Evolutionary conservation across 805 yeast genomes (phyloP).

Genomic region (Nakazawaea siamensis): DNA sequence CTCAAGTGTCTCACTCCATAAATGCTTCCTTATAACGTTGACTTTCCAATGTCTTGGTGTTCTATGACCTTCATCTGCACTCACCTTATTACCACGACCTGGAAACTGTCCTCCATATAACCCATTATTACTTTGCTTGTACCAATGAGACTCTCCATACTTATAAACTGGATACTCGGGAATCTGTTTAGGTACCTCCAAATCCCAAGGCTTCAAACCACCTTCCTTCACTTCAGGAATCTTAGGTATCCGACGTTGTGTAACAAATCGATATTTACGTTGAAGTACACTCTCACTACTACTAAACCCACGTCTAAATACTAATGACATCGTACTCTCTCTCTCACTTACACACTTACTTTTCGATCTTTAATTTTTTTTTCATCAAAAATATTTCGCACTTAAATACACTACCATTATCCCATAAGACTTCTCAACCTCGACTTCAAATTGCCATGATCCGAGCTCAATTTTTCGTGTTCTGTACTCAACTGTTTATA

Average conservation of each 20-base stretch:
- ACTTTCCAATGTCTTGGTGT: conserved; percentile 73
- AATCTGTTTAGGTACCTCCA: conserved; percentile 33
- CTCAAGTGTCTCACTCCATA: conserved; percentile 80
- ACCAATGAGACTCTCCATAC: conserved; percentile 70
- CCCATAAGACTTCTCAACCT: conserved; percentile 13
- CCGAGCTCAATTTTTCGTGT: conserved; percentile 25
- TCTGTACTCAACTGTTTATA: conserved; percentile 20
- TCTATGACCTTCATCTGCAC: conserved; percentile 68
- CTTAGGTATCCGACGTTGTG: conserved; percentile 35
- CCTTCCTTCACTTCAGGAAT: conserved; percentile 42
- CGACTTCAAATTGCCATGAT: conserved; percentile 19
- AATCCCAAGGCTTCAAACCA: conserved; percentile 35
- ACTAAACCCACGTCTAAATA: background rate
- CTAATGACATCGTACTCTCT: conserved; percentile 1
- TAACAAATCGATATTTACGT: conserved; percentile 31
- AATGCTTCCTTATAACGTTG: conserved; percentile 62
- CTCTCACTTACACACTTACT: too few species aligned
- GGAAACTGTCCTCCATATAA: conserved; percentile 85
- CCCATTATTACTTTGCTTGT: conserved; percentile 82
- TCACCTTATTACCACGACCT: conserved; percentile 66
- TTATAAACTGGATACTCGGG: conserved; percentile 57
- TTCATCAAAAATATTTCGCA: too few species aligned
- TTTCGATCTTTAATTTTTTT: too few species aligned
- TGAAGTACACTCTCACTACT: background rate
- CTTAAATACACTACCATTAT: conserved; percentile 1